Conservation (phyloP, 2,329 filamentous ascomycete species). For the Ampelomyces quisqualis region DNA sequence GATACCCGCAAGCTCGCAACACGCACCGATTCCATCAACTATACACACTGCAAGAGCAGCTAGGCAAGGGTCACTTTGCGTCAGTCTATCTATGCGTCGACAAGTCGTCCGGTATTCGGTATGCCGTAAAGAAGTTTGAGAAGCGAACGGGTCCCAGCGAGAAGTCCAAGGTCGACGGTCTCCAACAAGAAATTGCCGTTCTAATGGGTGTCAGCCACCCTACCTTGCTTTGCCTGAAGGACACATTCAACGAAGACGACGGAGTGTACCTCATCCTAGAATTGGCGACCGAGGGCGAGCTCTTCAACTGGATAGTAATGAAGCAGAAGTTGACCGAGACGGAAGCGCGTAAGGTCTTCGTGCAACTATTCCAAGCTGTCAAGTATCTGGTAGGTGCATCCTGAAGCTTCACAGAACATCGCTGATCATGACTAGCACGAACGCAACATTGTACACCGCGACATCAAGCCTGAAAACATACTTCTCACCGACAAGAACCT, state of each 20-base stretch:
- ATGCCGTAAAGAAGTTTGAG: constrained; percentile 93
- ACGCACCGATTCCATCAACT: constrained; percentile 81
- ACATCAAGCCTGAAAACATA: constrained; percentile 98
- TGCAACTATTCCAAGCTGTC: constrained; percentile 87
- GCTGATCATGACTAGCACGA: constrained; percentile 69
- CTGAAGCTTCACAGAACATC: neutral
- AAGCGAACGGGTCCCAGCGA: constrained; percentile 81
- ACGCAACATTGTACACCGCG: constrained; percentile 92
- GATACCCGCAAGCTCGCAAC: constrained; percentile 64
- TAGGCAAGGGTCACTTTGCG: constrained; percentile 94
- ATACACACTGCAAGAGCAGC: constrained; percentile 78
- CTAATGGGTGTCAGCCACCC: constrained; percentile 97
- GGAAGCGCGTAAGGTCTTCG: constrained; percentile 83
- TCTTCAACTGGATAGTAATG: constrained; percentile 93
- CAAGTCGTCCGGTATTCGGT: constrained; percentile 76
- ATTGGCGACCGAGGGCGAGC: constrained; percentile 84
- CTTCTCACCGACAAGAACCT: constrained; percentile 81
- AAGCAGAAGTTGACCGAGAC: constrained; percentile 84
- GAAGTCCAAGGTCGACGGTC: constrained; percentile 75
- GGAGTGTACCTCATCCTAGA: constrained; percentile 91
- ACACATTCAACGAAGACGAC: constrained; percentile 89
- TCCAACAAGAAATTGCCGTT: constrained; percentile 95
- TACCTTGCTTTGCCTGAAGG: constrained; percentile 88
- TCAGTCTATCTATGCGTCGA: constrained; percentile 91
- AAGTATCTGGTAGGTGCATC: constrained; percentile 78